Conservation (phyloP, 139 green algal genomes). For the Haematococcus lacustris region DNA sequence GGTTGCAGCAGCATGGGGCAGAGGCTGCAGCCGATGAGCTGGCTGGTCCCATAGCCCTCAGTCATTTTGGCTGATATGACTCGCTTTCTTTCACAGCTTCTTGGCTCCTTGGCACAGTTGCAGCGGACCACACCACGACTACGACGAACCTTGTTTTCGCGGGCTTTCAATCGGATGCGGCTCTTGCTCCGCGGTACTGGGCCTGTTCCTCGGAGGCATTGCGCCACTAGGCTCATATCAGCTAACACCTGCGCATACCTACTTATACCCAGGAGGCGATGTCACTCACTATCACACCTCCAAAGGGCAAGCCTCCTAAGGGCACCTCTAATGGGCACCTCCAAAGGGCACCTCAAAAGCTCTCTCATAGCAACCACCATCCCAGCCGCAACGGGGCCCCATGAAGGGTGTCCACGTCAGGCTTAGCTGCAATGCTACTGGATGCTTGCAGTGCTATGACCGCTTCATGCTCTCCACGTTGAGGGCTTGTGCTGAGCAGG, state of each 20-base stretch:
- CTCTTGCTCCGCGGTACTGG: too few relatives aligned
- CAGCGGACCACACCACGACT: neutral
- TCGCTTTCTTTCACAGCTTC: too few relatives aligned
- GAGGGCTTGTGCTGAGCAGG: constrained; percentile 34
- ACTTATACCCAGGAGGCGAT: neutral
- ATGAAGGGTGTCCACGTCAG: neutral
- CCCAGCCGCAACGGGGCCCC: neutral
- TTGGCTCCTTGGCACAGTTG: too few relatives aligned
- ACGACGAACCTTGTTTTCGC: neutral
- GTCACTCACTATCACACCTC: neutral
- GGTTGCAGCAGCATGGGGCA: neutral
- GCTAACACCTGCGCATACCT: too few relatives aligned
- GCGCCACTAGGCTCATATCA: too few relatives aligned
- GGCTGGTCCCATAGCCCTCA: neutral
- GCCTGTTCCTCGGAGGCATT: too few relatives aligned
- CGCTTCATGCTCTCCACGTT: constrained; percentile 48
- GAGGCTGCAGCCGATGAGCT: neutral
- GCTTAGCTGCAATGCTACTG: neutral
- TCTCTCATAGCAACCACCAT: neutral
- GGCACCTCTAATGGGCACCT: neutral
- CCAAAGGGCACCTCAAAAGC: neutral
- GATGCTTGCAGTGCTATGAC: constrained; percentile 50
- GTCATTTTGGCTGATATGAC: neutral
- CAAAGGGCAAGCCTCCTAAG: neutral
- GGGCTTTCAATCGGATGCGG: neutral